Base-by-base conservation (phyloP, 1,139 yeast species). In the Entelexis paramagnoliae region DNA sequence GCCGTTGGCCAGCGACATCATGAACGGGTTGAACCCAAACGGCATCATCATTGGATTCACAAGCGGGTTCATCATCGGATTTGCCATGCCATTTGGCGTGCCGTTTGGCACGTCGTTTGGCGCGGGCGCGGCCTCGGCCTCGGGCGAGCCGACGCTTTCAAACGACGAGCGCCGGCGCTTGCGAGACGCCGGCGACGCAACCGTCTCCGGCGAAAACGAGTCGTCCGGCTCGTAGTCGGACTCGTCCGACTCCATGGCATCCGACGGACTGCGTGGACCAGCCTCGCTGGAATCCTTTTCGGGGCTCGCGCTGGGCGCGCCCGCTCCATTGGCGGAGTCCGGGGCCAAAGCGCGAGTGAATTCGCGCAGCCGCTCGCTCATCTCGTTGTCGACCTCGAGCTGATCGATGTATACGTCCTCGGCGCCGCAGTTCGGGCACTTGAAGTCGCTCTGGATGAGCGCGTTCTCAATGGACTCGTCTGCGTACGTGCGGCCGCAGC, bases 391-490 rank as follows among this genome's bases (percentile, higher is more conserved):
- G 13, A 76, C 73, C 8, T 73, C 72, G 54, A 89, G 72, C 13
- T 81, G 75, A 67, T 91, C 97, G 49, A 91, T 72, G 58, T 80
- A 79, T 1, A 86, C 74, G 57, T 87, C 96, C 30, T 78, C 80
- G 17, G 75, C 75, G 9, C 76, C 78, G 70, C 98, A 91, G 57
- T 80, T 81, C 10, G 97, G 97, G 68, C 98, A 91, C 46, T 79
- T 80, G 69, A 91, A 91, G 64, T 91, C 97, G 53, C 80, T 78
- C 41, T 86, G 95, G 53, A 91, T 74, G 41, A 91, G 69, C 4
- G 76, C 68, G 60, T 81, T 83, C 63, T 91, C 97, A 57, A 91
- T 80, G 55, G 75, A 69, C 6, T 69, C 71, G 53, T 79, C 76
- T 14, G 93, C 78, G 56, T 77, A 79, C 0, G 75, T 66, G 48